Evolutionary conservation across 148 eudicot genomes (phyloP), one percentile per base, ranked within the genome.

Genomic region (Gaultheria prostrata): DNA sequence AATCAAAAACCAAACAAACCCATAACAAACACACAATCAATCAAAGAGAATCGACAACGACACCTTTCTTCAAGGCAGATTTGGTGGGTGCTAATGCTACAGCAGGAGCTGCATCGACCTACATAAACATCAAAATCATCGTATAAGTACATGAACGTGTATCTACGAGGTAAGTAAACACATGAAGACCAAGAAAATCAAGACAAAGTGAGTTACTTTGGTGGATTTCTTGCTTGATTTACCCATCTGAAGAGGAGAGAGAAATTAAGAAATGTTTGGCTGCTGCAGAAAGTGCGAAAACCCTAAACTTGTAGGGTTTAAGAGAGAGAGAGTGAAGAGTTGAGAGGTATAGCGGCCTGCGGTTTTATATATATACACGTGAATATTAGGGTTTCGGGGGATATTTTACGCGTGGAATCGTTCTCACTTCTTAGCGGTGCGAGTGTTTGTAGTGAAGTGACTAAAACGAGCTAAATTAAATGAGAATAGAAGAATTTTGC

Each of bases 41-140:
- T 33, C 28, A 57, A 8, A 85, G 78, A 67, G 24, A 51, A 33
- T 35, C 28, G 51, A 7, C 77, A 76, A 1, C 85, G 50, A 30
- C 11, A 93, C 98, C 94, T 91, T 93, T 91, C 82, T 92, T 94
- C 81, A 88, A 92, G 51, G 80, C 83, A 71, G 94, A 88, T 84
- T 90, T 90, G 35, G 72, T 35, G 12, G 92, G 84, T 3, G 85
- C 54, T n/a, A 82, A 77, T 4, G 74, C 80, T 4, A 78, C 87
- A 70, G 82, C 88, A 72, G 91, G 85, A 61, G 90, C 88, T 20
- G 90, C 87, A 56, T 87, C 95, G 46, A 87, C 93, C 95, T 92
- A 77, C 28, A 63, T 43, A 65, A 78, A 73, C 59, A 82, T 20
- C 70, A 80, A 83, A 15, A 61, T 17, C 26, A 76, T 77, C 70